Percentiles rank a stretch among this genome's conserved stretches.
Evolutionary conservation across 1,284 basidiomycete species (phyloP).

Genomic region (Ustilago bromivora): DNA sequence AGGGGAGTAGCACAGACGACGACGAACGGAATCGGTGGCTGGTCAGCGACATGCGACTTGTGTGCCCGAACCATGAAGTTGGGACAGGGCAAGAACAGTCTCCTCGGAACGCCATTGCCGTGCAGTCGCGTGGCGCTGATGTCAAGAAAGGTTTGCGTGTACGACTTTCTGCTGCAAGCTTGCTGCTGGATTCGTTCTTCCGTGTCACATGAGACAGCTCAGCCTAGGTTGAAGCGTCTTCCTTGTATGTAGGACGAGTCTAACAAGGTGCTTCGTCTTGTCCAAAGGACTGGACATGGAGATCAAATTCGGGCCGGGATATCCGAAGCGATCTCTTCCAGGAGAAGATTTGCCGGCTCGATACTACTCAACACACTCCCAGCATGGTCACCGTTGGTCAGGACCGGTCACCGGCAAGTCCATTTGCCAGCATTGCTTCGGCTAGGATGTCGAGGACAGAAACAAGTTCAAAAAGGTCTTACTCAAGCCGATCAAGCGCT

Average conservation of each 20-base stretch:
- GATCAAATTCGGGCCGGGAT: background rate
- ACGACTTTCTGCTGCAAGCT: background rate
- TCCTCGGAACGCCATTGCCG: background rate
- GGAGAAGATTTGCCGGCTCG: background rate
- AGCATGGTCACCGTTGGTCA: background rate
- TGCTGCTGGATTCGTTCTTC: background rate
- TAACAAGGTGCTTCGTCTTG: background rate
- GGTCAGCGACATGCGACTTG: background rate
- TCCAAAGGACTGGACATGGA: background rate
- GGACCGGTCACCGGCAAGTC: background rate
- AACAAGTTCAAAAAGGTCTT: background rate
- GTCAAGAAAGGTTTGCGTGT: background rate
- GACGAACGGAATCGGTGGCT: background rate
- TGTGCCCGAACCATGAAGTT: background rate
- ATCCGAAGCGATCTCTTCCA: background rate
- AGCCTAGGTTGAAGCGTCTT: background rate
- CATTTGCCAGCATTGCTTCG: background rate
- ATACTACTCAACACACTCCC: background rate
- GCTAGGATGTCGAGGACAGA: background rate
- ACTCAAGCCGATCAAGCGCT: background rate
- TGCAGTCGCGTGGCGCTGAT: slow-evolving; percentile 1
- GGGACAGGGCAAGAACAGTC: background rate
- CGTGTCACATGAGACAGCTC: background rate
- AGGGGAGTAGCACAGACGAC: background rate
- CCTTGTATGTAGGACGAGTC: background rate